A percentile compares a stretch with the other conserved stretches of the same genome.
Evolutionary conservation across 78 protist species (phyloP).

Genomic region (Chrysochromulina tobinii): DNA sequence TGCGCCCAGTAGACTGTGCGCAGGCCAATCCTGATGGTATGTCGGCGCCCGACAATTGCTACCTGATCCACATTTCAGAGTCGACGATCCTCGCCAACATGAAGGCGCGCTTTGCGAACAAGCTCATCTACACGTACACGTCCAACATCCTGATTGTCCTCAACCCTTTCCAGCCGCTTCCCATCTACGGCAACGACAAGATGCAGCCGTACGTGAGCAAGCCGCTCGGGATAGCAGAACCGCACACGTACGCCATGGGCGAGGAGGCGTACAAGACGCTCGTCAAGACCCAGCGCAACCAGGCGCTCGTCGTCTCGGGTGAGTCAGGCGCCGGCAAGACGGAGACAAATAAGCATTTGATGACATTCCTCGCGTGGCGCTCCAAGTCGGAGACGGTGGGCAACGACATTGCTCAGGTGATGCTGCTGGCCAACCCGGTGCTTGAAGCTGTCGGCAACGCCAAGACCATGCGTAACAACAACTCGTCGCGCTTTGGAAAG

Average conservation of each 20-base stretch:
- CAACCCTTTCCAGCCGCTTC: constrained; percentile 23
- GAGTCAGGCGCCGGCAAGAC: constrained; percentile 76
- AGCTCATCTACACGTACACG: background rate
- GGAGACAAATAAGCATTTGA: constrained; percentile 37
- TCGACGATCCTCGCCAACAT: background rate
- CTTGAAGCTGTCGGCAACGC: constrained; percentile 75
- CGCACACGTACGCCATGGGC: constrained; percentile 7
- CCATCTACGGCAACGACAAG: background rate
- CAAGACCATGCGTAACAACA: constrained; percentile 41
- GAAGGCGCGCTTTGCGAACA: background rate
- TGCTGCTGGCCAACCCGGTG: constrained; percentile 61
- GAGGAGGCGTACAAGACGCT: background rate
- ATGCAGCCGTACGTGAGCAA: background rate
- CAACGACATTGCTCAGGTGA: background rate
- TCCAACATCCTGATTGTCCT: constrained; percentile 34
- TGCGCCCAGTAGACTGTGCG: background rate
- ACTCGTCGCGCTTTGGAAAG: constrained; percentile 45
- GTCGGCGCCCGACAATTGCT: background rate
- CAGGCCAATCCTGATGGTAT: background rate
- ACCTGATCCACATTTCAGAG: background rate
- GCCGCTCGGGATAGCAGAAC: background rate
- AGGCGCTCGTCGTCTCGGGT: constrained; percentile 78
- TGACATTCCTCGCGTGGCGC: constrained; percentile 70
- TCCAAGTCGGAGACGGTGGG: background rate
- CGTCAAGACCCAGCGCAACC: background rate